These are phyloP conservation scores for Davidsoniella eucalypti DNA, from an alignment of 2,329 filamentous ascomycete species.

Conservation along the genomic window DNA sequence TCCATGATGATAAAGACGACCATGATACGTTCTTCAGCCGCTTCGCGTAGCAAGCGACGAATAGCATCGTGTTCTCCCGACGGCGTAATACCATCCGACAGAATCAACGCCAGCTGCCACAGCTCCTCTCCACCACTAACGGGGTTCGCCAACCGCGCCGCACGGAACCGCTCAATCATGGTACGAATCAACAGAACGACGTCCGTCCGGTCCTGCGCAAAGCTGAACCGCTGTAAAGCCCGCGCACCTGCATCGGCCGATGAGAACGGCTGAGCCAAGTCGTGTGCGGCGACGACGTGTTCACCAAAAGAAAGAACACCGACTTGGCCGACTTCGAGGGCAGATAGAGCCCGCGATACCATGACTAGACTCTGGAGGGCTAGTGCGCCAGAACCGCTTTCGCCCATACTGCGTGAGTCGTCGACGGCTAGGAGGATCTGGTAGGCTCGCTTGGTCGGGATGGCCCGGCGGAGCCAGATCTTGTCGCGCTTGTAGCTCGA, in stretches of 20 bases:
- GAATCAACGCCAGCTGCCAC: slow-evolving; percentile 87
- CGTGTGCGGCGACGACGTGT: slow-evolving; percentile 67
- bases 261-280: slow-evolving; percentile 65
- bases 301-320: slow-evolving; percentile 80
- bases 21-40: slow-evolving; percentile 90
- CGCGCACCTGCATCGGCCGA: slow-evolving; percentile 23
- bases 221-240: slow-evolving; percentile 48
- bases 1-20: slow-evolving; percentile 97
- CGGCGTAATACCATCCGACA: slow-evolving; percentile 87
- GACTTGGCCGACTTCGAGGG: slow-evolving; percentile 92
- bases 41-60: slow-evolving; percentile 65
- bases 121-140: slow-evolving; percentile 45
- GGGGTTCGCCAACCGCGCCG: slow-evolving; percentile 44
- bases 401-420: slow-evolving; percentile 87
- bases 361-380: slow-evolving; percentile 91
- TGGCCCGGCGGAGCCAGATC: slow-evolving; percentile 93
- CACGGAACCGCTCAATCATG: slow-evolving; percentile 67
- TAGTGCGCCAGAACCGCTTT: slow-evolving; percentile 55
- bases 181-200: slow-evolving; percentile 61
- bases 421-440: slow-evolving; percentile 97
- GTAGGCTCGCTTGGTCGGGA: slow-evolving; percentile 86
- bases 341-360: slow-evolving; percentile 68
- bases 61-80: slow-evolving; percentile 66
- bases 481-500: slow-evolving; percentile 98
- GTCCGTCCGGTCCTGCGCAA: slow-evolving; percentile 73